These are phyloP conservation scores for Microcyclospora tardicrescens DNA, from an alignment of 2,329 filamentous ascomycete species.

Conservation along the genomic window DNA sequence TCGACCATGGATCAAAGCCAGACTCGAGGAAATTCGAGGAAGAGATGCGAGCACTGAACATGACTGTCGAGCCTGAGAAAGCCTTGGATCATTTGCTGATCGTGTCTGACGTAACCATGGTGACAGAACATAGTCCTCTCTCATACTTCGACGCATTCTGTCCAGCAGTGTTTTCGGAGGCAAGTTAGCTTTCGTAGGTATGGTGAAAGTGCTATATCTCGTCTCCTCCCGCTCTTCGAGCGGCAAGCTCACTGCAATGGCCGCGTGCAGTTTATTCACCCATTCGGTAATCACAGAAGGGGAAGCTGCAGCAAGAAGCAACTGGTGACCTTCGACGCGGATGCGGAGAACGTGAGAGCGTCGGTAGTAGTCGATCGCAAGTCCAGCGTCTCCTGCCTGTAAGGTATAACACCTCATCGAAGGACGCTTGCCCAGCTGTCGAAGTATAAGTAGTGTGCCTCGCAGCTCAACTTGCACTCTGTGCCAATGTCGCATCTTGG, in stretches of 20 bases:
- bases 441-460: not conserved
- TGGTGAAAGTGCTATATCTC: not conserved
- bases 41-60: too few relatives aligned
- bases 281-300: constrained; percentile 1
- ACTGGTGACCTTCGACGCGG: constrained; percentile 4
- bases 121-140: too few relatives aligned
- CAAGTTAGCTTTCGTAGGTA: too few relatives aligned
- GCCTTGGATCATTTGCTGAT: too few relatives aligned
- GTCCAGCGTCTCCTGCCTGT: constrained; percentile 3
- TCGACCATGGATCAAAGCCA: too few relatives aligned
- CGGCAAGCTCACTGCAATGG: constrained; percentile 3
- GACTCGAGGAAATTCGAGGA: too few relatives aligned
- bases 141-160: too few relatives aligned
- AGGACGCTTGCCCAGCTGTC: not conserved
- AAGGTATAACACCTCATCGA: constrained; percentile 1
- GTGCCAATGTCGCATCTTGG: not conserved
- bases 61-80: too few relatives aligned
- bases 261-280: constrained; percentile 4
- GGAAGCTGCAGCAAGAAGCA: constrained; percentile 3
- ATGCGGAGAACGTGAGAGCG: constrained; percentile 3
- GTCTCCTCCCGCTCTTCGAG: constrained; percentile 1
- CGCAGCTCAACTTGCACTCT: constrained; percentile 1
- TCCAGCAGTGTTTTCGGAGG: too few relatives aligned
- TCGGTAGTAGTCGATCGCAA: constrained; percentile 3
- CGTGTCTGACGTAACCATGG: too few relatives aligned